These are phyloP conservation scores for Juncus effusus DNA, from an alignment of 176 grass and related monocot species.

Conservation along the genomic window DNA sequence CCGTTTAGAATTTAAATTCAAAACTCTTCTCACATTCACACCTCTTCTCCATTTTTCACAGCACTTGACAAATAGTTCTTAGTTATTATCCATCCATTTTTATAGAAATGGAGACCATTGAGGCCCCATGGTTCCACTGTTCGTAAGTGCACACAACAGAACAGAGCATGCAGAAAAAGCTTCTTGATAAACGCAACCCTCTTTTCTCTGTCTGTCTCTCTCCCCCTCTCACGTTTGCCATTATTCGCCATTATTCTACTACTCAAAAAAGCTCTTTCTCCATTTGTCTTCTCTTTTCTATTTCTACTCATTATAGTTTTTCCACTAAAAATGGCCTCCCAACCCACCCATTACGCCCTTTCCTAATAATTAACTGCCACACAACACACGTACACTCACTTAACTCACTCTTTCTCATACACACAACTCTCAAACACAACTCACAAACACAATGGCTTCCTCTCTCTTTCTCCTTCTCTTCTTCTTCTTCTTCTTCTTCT, in stretches of 20 bases:
- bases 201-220: slow-evolving; percentile 4
- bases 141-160: slow-evolving; percentile 16
- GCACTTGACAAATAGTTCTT: too few species aligned
- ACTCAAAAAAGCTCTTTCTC: slow-evolving; percentile 1
- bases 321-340: neutral
- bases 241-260: slow-evolving; percentile 19
- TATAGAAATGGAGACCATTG: neutral
- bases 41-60: neutral
- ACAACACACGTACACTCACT: slow-evolving; percentile 31
- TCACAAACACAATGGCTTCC: slow-evolving; percentile 34
- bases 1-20: slow-evolving; percentile 30
- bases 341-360: neutral
- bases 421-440: neutral
- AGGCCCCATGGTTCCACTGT: slow-evolving; percentile 7
- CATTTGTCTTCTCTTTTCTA: neutral
- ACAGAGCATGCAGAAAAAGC: slow-evolving; percentile 35
- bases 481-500: slow-evolving; percentile 25
- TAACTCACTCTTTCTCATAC: neutral
- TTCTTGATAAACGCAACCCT: neutral
- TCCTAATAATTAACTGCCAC: neutral
- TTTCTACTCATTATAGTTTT: neutral
- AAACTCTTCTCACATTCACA: neutral
- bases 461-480: slow-evolving; percentile 20
- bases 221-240: neutral
- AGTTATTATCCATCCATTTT: too few species aligned